phyloP scores from a whole-genome alignment of 108 stramenopile genomes.

The Nannochloropsis gaditana region DNA sequence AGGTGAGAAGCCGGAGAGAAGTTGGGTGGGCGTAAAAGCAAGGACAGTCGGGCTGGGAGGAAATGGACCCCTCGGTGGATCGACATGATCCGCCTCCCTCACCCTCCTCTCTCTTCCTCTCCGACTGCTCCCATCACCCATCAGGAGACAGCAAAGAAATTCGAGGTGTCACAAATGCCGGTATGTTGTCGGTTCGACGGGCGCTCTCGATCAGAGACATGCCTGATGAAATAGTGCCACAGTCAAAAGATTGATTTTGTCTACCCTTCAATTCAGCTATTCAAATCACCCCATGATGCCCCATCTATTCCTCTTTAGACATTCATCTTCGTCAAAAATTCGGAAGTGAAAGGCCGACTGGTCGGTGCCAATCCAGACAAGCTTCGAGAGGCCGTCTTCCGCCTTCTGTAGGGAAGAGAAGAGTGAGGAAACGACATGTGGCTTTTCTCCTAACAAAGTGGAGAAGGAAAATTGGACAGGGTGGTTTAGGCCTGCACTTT shows the following conservation, averaged over 20 bases:
- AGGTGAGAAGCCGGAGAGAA: not conserved
- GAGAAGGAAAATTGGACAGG: too few relatives aligned
- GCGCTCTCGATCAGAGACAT: too few relatives aligned
- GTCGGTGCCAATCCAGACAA: not conserved
- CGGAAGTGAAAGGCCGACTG: not conserved
- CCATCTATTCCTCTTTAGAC: not conserved
- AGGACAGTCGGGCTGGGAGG: not conserved
- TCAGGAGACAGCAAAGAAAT: slow-evolving; percentile 5
- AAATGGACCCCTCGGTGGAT: not conserved
- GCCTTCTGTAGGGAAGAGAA: not conserved
- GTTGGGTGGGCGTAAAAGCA: not conserved
- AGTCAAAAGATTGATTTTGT: too few relatives aligned
- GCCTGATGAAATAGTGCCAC: too few relatives aligned
- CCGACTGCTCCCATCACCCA: not conserved
- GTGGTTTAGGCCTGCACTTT: too few relatives aligned
- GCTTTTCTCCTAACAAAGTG: too few relatives aligned
- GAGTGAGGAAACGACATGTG: not conserved
- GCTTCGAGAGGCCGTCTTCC: slow-evolving; percentile 11
- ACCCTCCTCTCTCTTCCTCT: not conserved
- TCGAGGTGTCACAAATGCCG: not conserved
- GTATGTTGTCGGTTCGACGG: not conserved
- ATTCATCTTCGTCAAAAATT: not conserved
- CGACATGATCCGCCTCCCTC: not conserved
- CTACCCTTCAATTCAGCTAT: too few relatives aligned
- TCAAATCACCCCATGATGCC: too few relatives aligned